These are phyloP conservation scores for Venturia oleaginea DNA, from an alignment of 2,329 filamentous ascomycete genomes.

Conservation along the genomic window DNA sequence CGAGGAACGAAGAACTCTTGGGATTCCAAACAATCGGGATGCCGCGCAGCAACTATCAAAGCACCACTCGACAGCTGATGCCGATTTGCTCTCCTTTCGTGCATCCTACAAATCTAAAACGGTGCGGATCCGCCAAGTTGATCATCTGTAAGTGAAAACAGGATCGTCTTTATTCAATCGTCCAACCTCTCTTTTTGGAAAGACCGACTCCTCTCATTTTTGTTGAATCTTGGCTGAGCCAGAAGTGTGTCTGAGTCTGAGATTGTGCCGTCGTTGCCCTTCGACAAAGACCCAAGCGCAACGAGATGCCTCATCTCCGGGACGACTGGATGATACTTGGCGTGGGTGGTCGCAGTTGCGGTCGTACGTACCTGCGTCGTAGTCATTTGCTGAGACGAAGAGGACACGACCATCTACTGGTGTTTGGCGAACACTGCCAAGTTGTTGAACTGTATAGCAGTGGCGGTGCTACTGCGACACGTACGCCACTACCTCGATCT, in stretches of 20 bases:
- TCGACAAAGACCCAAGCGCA: neutral
- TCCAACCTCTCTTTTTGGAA: neutral
- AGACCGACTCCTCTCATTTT: neutral
- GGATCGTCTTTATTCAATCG: neutral
- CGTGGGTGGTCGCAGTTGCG: neutral
- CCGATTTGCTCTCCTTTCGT: neutral
- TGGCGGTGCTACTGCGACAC: neutral
- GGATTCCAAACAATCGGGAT: neutral
- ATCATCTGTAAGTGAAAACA: neutral
- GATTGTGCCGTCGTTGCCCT: neutral
- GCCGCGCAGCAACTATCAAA: neutral
- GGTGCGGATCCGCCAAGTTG: neutral
- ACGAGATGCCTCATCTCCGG: neutral
- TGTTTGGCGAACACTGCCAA: neutral
- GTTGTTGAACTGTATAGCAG: neutral
- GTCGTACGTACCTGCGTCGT: neutral
- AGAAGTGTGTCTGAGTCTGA: neutral
- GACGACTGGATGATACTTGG: neutral
- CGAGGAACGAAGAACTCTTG: neutral
- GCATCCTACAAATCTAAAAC: neutral
- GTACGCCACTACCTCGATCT: neutral
- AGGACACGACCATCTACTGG: neutral
- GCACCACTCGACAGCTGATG: neutral
- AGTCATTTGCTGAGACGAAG: neutral
- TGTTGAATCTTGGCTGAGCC: neutral